Base-by-base conservation (phyloP, 1,284 basidiomycete species). In the Rhodotorula sp. region DNA sequence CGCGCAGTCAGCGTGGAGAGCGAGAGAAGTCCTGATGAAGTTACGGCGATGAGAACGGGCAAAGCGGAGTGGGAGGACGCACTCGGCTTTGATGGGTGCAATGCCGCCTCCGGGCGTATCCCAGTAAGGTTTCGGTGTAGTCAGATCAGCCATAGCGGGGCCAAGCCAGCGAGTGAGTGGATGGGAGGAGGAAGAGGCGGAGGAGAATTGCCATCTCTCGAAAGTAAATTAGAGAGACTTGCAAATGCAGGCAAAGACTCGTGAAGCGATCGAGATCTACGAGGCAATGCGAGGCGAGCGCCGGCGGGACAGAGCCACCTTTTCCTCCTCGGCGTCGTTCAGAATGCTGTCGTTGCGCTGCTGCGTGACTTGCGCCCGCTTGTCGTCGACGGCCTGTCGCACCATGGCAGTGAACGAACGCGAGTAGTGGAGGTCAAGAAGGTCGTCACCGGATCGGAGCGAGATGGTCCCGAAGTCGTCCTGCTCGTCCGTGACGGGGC, bases 21-120 rank as follows among this genome's bases (percentile, higher is more conserved):
- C 58, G 53, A 4, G 32, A 27, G 27, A 13, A 15, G 9, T 19
- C 3, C 27, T 6, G 19, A 11, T 27, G 30, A 17, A 24, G 30
- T 24, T 19, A 3, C 19, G 34, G 52, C 32, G 29, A 58, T 44
- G 48, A 46, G n/a, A 34, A 30, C 24, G 20, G n/a, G 8, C 39
- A 36, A 19, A 30, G 47, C 56, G 55, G 60, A 55, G 51, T 59
- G 54, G 32, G 11, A 46, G 47, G 20, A 80, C 86, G 76, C 79
- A 92, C 91, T 90, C 88, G 76, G 85, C 76, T 80, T 90, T 92
- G 74, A 93, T 83, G 4, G 87, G 86, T 0, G 90, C 90, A 17
- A 75, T 66, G 8, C 72, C 72, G n/a, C 57, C 63, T 8, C 65
- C 29, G n/a, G 54, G 46, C 8, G 32, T 51, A 7, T 70, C 46